Evolutionary conservation across 1,139 yeast genomes (phyloP), one percentile per base, ranked within the genome.

Genomic region (Protomyces inundatus): DNA sequence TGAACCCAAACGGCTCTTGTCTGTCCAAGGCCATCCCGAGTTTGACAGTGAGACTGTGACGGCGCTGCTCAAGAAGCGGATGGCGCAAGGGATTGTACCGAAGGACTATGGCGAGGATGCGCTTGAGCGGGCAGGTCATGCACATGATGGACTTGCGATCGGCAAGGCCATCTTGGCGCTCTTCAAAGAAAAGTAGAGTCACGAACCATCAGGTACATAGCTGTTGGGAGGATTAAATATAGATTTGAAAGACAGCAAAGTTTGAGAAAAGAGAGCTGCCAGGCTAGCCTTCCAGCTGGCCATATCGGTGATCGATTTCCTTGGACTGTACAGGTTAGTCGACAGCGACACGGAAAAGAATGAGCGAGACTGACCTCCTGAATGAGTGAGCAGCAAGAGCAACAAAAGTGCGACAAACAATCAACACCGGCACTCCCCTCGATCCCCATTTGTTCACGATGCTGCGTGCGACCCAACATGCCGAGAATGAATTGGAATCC

Each of bases 11-110:
- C 77, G 78, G 61, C 66, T 86, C 3, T 76, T 89, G 54, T 83
- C 95, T 0, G 83, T 89, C 70, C 97, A 90, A 73, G 97, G 97
- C 0, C 97, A 90, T 71, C 97, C 97, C 0, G 97, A 90, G 72
- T 90, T 88, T 70, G 72, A 77, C 35, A 75, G 79, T 0, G 80
- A 75, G 60, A 67, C 77, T 72, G 73, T 77, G 72, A 66, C 71
- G 68, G 67, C 61, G 3, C 60, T 74, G 37, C 69, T 71, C 5
- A 65, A 68, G 54, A 48, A 36, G 12, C 36, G 58, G 6, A 36
- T 54, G 16, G 46, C 34, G 32, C 45, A 36, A 33, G 58, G 58
- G n/a, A 60, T 60, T 40, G 54, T 60, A 10, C 54, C 58, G 50
- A 58, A 23, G n/a, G 54, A 23, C 42, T 33, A 61, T 50, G 61